Conservation (phyloP, 352 stramenopile genomes). For the Phytophthora brassicae region DNA sequence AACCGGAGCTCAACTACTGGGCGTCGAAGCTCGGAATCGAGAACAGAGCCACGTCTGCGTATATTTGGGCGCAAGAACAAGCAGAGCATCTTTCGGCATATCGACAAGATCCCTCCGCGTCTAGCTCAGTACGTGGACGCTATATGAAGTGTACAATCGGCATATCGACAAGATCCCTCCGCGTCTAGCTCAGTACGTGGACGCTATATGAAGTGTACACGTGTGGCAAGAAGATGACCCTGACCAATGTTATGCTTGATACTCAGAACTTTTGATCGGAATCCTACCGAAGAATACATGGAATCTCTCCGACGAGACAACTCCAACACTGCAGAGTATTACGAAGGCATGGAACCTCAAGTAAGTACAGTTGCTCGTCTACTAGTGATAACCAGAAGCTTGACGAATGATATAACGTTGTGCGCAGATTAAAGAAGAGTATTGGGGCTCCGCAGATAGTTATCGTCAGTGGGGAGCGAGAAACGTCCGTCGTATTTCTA, state of each 20-base stretch:
- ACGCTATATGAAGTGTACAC: background rate
- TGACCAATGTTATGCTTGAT: background rate
- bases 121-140: slow-evolving; percentile 40
- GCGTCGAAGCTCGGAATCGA: slow-evolving; percentile 40
- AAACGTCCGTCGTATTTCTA: slow-evolving; percentile 49
- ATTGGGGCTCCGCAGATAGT: slow-evolving; percentile 70
- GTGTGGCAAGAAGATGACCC: slow-evolving; percentile 1
- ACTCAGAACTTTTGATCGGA: slow-evolving; percentile 70
- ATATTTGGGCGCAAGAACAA: slow-evolving; percentile 66
- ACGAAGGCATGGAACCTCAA: slow-evolving; percentile 41
- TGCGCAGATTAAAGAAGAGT: slow-evolving; percentile 40
- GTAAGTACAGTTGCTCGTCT: slow-evolving; percentile 26
- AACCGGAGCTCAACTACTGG: slow-evolving; percentile 30
- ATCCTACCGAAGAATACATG: slow-evolving; percentile 61
- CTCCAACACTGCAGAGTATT: slow-evolving; percentile 60
- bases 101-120: slow-evolving; percentile 55
- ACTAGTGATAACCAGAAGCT: background rate
- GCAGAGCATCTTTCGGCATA: slow-evolving; percentile 57
- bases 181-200: slow-evolving; percentile 45
- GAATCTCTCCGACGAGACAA: slow-evolving; percentile 59
- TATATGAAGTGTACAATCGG: slow-evolving; percentile 25
- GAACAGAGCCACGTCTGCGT: slow-evolving; percentile 51
- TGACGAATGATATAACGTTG: background rate
- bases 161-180: slow-evolving; percentile 56
- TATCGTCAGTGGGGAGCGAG: slow-evolving; percentile 59